A percentile compares a stretch with the other conserved stretches of the same genome.
phyloP scores from a whole-genome alignment of 495 filamentous ascomycete species.

The Aspergillus diversus region DNA sequence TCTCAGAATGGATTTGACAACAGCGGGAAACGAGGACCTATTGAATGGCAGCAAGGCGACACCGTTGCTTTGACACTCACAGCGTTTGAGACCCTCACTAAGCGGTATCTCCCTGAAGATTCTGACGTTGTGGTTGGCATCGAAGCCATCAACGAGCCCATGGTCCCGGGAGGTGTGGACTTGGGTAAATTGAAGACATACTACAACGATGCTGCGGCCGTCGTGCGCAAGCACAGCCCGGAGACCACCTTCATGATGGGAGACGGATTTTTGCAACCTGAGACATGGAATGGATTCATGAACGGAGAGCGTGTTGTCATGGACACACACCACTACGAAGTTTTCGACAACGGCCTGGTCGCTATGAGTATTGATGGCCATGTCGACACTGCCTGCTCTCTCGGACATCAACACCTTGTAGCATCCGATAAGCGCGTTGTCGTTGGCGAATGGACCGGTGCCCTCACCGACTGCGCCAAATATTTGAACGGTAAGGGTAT shows the following conservation, averaged over 20 bases:
- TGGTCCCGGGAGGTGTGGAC: slow-evolving; percentile 56
- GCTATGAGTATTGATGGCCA: slow-evolving; percentile 51
- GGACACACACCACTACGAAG: slow-evolving; percentile 70
- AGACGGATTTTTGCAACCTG: slow-evolving; percentile 67
- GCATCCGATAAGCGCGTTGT: slow-evolving; percentile 71
- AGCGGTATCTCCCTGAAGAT: slow-evolving; percentile 58
- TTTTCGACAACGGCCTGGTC: slow-evolving; percentile 66
- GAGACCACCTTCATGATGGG: slow-evolving; percentile 64
- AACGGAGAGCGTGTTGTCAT: slow-evolving; percentile 64
- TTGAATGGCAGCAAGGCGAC: slow-evolving; percentile 65
- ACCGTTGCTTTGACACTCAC: slow-evolving; percentile 59
- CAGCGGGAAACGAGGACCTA: slow-evolving; percentile 64
- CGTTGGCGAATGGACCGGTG: slow-evolving; percentile 71
- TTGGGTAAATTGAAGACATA: slow-evolving; percentile 59
- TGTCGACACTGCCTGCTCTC: slow-evolving; percentile 53
- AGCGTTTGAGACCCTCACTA: slow-evolving; percentile 60
- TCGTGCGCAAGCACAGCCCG: slow-evolving; percentile 51
- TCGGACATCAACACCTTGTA: slow-evolving; percentile 49
- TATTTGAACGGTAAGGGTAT: slow-evolving; percentile 71
- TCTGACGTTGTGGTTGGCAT: slow-evolving; percentile 70
- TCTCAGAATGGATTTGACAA: slow-evolving; percentile 87
- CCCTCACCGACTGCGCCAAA: slow-evolving; percentile 74
- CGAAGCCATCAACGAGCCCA: slow-evolving; percentile 74
- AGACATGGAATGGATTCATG: slow-evolving; percentile 76
- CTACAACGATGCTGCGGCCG: slow-evolving; percentile 65